These are phyloP conservation scores for Psilocybe tampanensis DNA, from an alignment of 768 basidiomycete genomes.

Conservation along the genomic window DNA sequence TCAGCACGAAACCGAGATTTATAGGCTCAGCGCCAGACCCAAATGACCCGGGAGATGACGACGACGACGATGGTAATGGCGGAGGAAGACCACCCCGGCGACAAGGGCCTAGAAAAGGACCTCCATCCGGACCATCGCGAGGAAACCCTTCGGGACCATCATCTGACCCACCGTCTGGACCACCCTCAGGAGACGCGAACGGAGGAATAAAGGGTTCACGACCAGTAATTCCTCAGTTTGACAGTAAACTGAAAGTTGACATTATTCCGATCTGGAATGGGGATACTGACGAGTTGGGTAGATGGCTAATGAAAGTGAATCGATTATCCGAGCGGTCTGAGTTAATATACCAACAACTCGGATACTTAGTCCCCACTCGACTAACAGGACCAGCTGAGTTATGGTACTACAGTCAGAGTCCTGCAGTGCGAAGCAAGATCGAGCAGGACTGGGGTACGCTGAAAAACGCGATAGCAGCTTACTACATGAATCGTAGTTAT, in stretches of 20 bases:
- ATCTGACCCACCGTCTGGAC: neutral
- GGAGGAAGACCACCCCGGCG: too few species aligned
- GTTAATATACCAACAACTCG: neutral
- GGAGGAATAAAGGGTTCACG: neutral
- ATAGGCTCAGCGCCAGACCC: neutral
- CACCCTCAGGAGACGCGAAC: neutral
- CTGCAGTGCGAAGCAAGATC: neutral
- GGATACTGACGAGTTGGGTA: neutral
- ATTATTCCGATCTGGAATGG: conserved; percentile 4
- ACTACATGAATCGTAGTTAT: conserved; percentile 34
- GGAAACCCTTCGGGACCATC: too few species aligned
- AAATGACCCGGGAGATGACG: neutral
- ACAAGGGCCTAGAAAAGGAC: too few species aligned
- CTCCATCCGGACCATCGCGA: too few species aligned
- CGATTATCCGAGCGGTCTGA: neutral
- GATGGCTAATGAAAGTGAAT: neutral
- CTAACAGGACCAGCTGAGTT: neutral
- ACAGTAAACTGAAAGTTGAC: neutral
- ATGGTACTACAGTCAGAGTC: neutral
- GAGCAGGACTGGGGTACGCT: conserved; percentile 31
- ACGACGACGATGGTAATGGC: neutral
- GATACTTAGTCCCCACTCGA: neutral
- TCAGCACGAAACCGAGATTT: neutral
- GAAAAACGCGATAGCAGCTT: conserved; percentile 21
- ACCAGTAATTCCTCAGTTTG: neutral